These are phyloP conservation scores for Fonsecaea nubica DNA, from an alignment of 2,329 filamentous ascomycete genomes.

Conservation along the genomic window DNA sequence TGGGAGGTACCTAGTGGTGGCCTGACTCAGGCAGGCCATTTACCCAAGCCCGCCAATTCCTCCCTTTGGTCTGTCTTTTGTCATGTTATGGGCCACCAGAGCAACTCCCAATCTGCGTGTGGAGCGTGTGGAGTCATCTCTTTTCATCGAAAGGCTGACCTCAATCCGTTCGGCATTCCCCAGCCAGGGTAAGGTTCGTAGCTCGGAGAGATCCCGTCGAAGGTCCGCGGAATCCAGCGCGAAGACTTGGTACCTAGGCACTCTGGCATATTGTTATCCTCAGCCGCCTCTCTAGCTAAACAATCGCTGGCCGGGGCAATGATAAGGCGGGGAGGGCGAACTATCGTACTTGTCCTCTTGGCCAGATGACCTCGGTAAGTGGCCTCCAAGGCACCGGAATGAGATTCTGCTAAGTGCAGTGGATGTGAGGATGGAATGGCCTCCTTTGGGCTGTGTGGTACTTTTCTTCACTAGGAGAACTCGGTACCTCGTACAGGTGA, in stretches of 20 bases:
- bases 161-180: background rate
- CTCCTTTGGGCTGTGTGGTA: background rate
- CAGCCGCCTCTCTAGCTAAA: slow-evolving; percentile 6
- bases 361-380: slow-evolving; percentile 2
- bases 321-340: background rate
- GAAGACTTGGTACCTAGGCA: background rate
- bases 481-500: background rate
- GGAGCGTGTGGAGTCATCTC: background rate
- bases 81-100: background rate
- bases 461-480: background rate
- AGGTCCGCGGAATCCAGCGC: slow-evolving; percentile 8
- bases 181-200: background rate
- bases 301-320: background rate
- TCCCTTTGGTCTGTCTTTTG: background rate
- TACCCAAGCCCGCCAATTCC: background rate
- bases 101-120: slow-evolving; percentile 6
- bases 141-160: background rate
- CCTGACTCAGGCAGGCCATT: slow-evolving; percentile 4
- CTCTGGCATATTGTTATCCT: background rate
- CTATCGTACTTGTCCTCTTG: background rate
- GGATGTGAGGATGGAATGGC: background rate
- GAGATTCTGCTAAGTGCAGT: background rate
- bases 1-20: background rate
- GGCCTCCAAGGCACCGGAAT: background rate
- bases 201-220: slow-evolving; percentile 2